These are phyloP conservation scores for Pestalotiopsis sp. DNA, from an alignment of 2,329 filamentous ascomycete species.

Conservation along the genomic window DNA sequence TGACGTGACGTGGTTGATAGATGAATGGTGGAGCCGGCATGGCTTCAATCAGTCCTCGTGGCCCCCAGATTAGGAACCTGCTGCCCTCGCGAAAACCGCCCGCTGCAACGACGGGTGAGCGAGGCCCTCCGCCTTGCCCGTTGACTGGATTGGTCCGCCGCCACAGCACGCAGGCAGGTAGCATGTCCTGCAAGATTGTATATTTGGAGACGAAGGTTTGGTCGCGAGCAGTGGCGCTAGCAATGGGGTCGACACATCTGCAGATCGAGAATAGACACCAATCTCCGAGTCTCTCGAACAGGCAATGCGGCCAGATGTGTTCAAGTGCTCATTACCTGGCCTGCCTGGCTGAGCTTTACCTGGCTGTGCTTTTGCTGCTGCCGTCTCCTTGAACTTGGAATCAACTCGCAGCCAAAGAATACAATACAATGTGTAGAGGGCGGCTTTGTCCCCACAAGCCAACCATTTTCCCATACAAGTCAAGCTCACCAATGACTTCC, in stretches of 20 bases:
- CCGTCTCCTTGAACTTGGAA: neutral
- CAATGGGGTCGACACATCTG: neutral
- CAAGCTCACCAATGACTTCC: neutral
- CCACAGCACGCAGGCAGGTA: neutral
- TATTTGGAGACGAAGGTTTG: neutral
- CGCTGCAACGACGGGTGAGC: neutral
- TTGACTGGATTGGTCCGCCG: neutral
- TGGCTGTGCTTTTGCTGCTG: neutral
- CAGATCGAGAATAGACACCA: neutral
- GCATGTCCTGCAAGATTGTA: neutral
- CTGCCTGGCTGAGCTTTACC: neutral
- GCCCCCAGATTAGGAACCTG: constrained; percentile 12
- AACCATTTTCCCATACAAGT: neutral
- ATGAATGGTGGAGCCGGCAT: constrained; percentile 9
- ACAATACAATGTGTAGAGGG: neutral
- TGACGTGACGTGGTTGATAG: constrained; percentile 8
- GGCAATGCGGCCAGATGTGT: neutral
- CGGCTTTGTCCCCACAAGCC: neutral
- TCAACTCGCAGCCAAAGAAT: neutral
- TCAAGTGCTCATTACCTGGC: neutral
- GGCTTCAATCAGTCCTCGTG: neutral
- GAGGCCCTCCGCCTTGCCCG: neutral
- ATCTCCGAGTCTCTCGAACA: neutral
- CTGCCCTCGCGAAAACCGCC: neutral
- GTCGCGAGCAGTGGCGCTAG: neutral